phyloP scores from a whole-genome alignment of 1,284 basidiomycete genomes.

The Melanopsichium pennsylvanicum region DNA sequence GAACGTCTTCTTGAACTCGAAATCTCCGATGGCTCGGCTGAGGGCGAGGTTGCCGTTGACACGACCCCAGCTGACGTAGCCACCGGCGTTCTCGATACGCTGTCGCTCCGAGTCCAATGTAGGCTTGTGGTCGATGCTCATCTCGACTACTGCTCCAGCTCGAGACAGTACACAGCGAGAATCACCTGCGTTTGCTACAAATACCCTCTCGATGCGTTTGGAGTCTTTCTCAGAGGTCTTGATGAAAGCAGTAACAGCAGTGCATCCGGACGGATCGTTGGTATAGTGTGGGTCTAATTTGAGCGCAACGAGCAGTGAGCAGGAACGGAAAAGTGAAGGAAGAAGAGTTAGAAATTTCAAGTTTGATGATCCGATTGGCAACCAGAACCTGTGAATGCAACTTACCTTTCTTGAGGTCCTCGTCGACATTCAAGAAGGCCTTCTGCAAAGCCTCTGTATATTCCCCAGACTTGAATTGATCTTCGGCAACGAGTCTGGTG shows the following conservation, averaged over 20 bases:
- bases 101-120: slow-evolving; percentile 82
- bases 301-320: no score
- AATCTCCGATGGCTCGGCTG: slow-evolving; percentile 94
- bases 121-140: slow-evolving; percentile 97
- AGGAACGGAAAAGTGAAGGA: background rate
- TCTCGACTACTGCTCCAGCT: slow-evolving; percentile 82
- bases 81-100: slow-evolving; percentile 91
- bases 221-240: slow-evolving; percentile 9
- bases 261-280: slow-evolving; percentile 94
- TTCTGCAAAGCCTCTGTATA: slow-evolving; percentile 83
- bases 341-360: no score
- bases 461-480: slow-evolving; percentile 75
- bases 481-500: slow-evolving; percentile 77
- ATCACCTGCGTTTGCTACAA: slow-evolving; percentile 89
- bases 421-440: slow-evolving; percentile 92
- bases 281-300: slow-evolving; percentile 80
- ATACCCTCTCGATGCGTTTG: slow-evolving; percentile 47
- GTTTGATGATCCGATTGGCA: no score
- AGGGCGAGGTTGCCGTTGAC: slow-evolving; percentile 98
- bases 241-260: slow-evolving; percentile 80
- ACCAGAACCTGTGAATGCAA: no score
- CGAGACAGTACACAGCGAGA: slow-evolving; percentile 89
- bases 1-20: slow-evolving; percentile 97
- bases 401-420: slow-evolving; percentile 84
- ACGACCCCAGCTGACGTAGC: slow-evolving; percentile 94